Conservation (phyloP, 1,284 basidiomycete species). For the Xerocomus nothofagi region DNA sequence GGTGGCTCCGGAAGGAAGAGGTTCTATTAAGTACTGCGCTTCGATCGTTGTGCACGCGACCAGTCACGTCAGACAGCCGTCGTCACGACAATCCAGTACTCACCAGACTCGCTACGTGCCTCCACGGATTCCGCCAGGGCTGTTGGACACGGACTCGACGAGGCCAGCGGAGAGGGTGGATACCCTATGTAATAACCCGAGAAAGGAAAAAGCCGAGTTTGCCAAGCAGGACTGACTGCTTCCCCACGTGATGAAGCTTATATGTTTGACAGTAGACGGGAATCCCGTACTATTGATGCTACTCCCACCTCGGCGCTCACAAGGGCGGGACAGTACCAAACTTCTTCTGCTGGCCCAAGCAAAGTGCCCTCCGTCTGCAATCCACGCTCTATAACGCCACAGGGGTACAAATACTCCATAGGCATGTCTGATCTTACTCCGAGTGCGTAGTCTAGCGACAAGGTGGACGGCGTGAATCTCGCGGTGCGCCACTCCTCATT, state of each 20-base stretch:
- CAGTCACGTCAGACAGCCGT: slow-evolving; percentile 2
- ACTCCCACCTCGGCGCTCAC: too few species aligned
- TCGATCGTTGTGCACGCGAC: slow-evolving; percentile 5
- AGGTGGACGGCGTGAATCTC: slow-evolving; percentile 71
- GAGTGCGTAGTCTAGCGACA: too few species aligned
- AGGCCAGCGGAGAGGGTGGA: neutral
- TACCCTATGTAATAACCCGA: neutral
- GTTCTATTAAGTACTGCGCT: neutral
- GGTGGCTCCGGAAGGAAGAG: neutral
- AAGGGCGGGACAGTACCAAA: slow-evolving; percentile 57
- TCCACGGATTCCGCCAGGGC: neutral
- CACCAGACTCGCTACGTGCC: neutral
- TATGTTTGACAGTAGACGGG: too few species aligned
- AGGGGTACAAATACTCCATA: slow-evolving; percentile 69
- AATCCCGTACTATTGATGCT: too few species aligned
- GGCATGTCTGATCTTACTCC: slow-evolving; percentile 41
- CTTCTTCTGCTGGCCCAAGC: slow-evolving; percentile 71
- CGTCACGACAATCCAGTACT: neutral
- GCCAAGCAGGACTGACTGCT: neutral
- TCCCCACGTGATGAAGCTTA: too few species aligned
- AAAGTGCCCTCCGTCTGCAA: slow-evolving; percentile 71
- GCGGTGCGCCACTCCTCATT: slow-evolving; percentile 56
- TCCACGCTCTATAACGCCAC: slow-evolving; percentile 86
- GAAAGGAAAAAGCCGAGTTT: slow-evolving; percentile 14
- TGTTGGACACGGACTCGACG: neutral